phyloP scores from a whole-genome alignment of 2,329 filamentous ascomycete genomes.

The Aspergillus viridinutans region DNA sequence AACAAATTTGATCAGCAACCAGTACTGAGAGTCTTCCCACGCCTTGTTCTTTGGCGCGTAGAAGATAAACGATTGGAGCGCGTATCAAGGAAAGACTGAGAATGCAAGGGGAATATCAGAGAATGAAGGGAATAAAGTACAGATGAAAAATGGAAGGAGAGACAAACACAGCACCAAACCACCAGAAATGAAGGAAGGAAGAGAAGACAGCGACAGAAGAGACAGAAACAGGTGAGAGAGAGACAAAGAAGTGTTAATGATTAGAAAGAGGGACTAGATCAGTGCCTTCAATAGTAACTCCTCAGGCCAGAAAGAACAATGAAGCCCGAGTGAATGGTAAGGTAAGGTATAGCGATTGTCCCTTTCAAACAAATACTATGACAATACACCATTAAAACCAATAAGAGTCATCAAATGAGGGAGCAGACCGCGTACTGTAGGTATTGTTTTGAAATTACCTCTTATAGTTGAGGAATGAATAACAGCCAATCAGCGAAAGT shows the following conservation, averaged over 20 bases:
- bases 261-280: not conserved
- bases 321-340: not conserved
- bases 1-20: slow-evolving; percentile 23
- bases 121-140: not conserved
- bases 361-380: not conserved
- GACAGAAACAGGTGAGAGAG: slow-evolving; percentile 2
- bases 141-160: not conserved
- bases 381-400: not conserved
- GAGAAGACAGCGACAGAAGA: slow-evolving; percentile 7
- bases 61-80: slow-evolving; percentile 1
- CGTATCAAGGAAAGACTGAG: not conserved
- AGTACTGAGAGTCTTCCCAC: slow-evolving; percentile 18
- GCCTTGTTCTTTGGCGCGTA: not conserved
- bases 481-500: not conserved
- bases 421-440: not conserved
- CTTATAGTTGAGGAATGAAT: not conserved
- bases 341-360: not conserved
- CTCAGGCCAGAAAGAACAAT: not conserved
- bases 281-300: not conserved
- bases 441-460: slow-evolving; percentile 1
- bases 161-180: not conserved
- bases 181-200: not conserved
- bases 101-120: not conserved
- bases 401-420: not conserved
- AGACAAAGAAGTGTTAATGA: not conserved